phyloP scores from a whole-genome alignment of 148 eudicot species.

The Pharnaceum exiguum region DNA sequence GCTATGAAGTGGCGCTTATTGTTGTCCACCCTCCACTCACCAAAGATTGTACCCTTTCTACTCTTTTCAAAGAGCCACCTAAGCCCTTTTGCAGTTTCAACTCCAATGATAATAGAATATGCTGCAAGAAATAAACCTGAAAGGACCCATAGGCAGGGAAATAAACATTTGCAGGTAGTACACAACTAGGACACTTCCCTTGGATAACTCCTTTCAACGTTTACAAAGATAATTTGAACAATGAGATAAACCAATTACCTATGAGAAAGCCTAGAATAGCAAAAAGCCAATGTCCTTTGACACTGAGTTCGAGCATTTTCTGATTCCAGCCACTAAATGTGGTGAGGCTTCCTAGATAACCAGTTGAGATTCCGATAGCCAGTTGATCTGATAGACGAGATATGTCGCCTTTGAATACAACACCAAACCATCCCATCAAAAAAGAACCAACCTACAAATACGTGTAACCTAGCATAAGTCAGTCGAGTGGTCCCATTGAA shows the following conservation, averaged over 20 bases:
- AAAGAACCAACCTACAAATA: constrained; percentile 71
- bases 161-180: not conserved
- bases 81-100: constrained; percentile 59
- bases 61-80: constrained; percentile 26
- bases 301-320: constrained; percentile 86
- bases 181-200: not conserved
- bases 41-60: constrained; percentile 3
- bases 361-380: constrained; percentile 77
- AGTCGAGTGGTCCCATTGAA: not conserved
- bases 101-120: constrained; percentile 55
- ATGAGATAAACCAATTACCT: constrained; percentile 38
- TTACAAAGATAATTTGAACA: not conserved
- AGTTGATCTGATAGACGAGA: constrained; percentile 49
- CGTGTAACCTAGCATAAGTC: not conserved
- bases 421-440: constrained; percentile 99
- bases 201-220: not conserved
- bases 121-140: constrained; percentile 69
- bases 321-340: constrained; percentile 98
- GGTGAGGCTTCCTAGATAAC: constrained; percentile 92
- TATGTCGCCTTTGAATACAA: constrained; percentile 72
- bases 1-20: constrained; percentile 25
- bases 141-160: not conserved
- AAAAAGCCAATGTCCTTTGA: constrained; percentile 68
- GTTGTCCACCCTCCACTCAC: constrained; percentile 18
- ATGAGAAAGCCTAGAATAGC: constrained; percentile 51